These are phyloP conservation scores for Esteya vermicola DNA, from an alignment of 2,329 filamentous ascomycete genomes.

Conservation along the genomic window DNA sequence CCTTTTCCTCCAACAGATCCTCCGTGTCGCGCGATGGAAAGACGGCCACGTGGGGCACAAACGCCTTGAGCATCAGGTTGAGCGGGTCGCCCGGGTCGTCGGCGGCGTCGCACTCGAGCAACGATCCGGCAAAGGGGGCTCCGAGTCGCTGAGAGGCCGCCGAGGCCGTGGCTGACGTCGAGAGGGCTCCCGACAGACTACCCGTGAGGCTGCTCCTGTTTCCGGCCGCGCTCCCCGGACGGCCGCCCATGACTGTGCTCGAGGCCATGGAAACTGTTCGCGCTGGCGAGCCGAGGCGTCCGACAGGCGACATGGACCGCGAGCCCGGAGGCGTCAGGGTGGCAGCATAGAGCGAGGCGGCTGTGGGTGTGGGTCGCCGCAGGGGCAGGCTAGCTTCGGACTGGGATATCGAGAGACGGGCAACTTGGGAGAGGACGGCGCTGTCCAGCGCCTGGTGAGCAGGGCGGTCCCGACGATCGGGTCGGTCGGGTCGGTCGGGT, in stretches of 20 bases:
- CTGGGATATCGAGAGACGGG: slow-evolving; percentile 30
- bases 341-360: slow-evolving; percentile 49
- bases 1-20: slow-evolving; percentile 65
- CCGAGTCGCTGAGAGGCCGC: slow-evolving; percentile 20
- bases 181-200: background rate
- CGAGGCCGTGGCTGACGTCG: slow-evolving; percentile 21
- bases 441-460: no score
- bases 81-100: slow-evolving; percentile 8
- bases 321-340: slow-evolving; percentile 55
- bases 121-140: slow-evolving; percentile 24
- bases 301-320: slow-evolving; percentile 52
- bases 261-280: slow-evolving; percentile 35
- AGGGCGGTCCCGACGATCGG: no score
- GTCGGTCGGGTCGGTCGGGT: no score
- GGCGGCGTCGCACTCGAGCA: slow-evolving; percentile 13
- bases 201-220: background rate
- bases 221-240: background rate
- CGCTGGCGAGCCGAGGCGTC: slow-evolving; percentile 38
- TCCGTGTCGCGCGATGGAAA: slow-evolving; percentile 81
- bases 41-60: slow-evolving; percentile 79
- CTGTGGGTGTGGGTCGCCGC: slow-evolving; percentile 39
- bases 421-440: no score
- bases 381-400: slow-evolving; percentile 37
- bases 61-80: slow-evolving; percentile 62
- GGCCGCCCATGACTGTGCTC: background rate